phyloP scores from a whole-genome alignment of 75 land plant genomes.

The Azolla pinnata region DNA sequence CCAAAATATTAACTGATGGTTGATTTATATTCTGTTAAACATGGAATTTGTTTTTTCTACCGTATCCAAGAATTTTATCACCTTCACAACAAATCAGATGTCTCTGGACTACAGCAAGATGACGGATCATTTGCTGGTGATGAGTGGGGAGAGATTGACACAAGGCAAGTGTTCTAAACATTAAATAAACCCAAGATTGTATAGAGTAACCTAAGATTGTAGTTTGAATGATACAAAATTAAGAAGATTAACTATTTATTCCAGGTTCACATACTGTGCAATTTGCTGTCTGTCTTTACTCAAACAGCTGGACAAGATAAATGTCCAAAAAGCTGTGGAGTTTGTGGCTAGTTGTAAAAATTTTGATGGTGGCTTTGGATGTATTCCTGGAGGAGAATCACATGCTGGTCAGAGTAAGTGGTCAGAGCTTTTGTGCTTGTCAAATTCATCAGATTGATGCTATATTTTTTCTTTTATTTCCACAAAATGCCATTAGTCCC shows the following conservation, averaged over 20 bases:
- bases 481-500: too few species aligned
- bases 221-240: too few species aligned
- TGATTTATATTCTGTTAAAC: background rate
- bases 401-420: slow-evolving; percentile 93
- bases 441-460: background rate
- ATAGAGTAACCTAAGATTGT: too few species aligned
- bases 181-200: slow-evolving; percentile 7
- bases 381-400: slow-evolving; percentile 85
- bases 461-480: too few species aligned
- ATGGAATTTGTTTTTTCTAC: background rate
- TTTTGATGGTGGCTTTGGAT: slow-evolving; percentile 97
- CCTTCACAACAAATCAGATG: slow-evolving; percentile 39
- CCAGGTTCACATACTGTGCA: slow-evolving; percentile 84
- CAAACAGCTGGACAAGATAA: slow-evolving; percentile 54
- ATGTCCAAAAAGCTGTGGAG: slow-evolving; percentile 70
- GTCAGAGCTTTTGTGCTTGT: background rate
- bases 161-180: slow-evolving; percentile 39
- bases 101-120: slow-evolving; percentile 70
- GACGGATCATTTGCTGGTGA: slow-evolving; percentile 99
- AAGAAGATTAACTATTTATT: too few species aligned
- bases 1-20: background rate
- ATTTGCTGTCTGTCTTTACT: slow-evolving; percentile 77
- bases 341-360: slow-evolving; percentile 91
- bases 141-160: slow-evolving; percentile 96
- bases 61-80: background rate